phyloP scores from a whole-genome alignment of 495 filamentous ascomycete genomes.

The Penicillium maclennaniae region DNA sequence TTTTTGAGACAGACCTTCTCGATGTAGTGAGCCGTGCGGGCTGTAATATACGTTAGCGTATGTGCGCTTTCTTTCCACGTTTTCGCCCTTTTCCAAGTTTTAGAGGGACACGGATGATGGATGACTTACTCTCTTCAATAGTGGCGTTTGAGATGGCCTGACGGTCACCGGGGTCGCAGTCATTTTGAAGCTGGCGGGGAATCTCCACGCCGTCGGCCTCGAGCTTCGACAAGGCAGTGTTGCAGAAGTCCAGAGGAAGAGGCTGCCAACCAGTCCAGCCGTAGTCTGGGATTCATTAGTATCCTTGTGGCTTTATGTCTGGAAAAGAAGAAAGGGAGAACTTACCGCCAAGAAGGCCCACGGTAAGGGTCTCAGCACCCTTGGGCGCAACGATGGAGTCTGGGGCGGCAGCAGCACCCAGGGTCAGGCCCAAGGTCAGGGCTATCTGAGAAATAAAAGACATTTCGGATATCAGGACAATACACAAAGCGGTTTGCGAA shows the following conservation, averaged over 20 bases:
- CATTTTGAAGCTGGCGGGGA: constrained; percentile 14
- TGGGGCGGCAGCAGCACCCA: constrained; percentile 8
- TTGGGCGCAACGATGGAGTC: constrained; percentile 14
- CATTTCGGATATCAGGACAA: not conserved
- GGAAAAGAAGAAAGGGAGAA: not conserved
- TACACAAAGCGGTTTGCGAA: not conserved
- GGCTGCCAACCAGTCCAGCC: constrained; percentile 23
- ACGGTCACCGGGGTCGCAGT: constrained; percentile 21
- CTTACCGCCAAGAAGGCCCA: constrained; percentile 18
- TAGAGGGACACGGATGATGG: not conserved
- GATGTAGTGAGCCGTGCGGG: constrained; percentile 15
- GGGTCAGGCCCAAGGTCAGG: constrained; percentile 4
- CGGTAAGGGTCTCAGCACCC: constrained; percentile 12
- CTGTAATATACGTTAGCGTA: constrained; percentile 2
- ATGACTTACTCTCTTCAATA: constrained; percentile 14
- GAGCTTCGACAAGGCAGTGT: constrained; percentile 11
- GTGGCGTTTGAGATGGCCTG: constrained; percentile 12
- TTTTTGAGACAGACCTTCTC: constrained; percentile 15
- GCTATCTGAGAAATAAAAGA: constrained; percentile 6
- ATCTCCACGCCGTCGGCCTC: constrained; percentile 8
- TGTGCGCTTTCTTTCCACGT: not conserved
- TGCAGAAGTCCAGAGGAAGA: constrained; percentile 17
- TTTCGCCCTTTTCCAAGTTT: not conserved
- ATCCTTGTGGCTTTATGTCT: not conserved
- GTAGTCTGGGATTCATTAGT: constrained; percentile 9